phyloP scores from a whole-genome alignment of 441 rosid species.

The Aleurites moluccanus region DNA sequence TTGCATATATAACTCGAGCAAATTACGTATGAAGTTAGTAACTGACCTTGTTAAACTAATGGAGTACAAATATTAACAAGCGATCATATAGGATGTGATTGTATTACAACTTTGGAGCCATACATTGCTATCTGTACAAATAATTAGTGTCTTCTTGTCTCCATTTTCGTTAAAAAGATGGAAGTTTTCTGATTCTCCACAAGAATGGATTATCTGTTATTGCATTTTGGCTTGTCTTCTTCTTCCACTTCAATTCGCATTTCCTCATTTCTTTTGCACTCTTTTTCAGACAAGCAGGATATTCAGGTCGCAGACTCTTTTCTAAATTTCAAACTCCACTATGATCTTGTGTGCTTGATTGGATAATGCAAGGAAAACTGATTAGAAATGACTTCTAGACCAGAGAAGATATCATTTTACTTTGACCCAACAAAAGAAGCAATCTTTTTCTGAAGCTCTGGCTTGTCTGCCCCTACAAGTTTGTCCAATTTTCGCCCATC shows the following conservation, averaged over 20 bases:
- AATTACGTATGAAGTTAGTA: neutral
- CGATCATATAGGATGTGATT: neutral
- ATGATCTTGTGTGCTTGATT: slow-evolving; percentile 1
- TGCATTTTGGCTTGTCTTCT: neutral
- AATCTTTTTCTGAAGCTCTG: slow-evolving; percentile 58
- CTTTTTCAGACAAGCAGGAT: neutral
- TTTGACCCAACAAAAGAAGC: slow-evolving; percentile 23
- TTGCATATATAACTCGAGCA: neutral
- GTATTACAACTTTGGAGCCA: neutral
- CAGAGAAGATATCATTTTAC: neutral
- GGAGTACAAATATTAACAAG: neutral
- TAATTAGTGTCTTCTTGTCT: neutral
- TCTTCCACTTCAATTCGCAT: neutral
- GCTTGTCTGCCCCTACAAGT: slow-evolving; percentile 56
- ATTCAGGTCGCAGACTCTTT: too few species aligned
- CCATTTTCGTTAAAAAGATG: neutral
- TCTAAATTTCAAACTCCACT: neutral
- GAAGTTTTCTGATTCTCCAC: neutral
- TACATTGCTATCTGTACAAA: neutral
- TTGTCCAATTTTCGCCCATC: slow-evolving; percentile 61
- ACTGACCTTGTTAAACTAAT: neutral
- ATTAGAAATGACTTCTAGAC: neutral
- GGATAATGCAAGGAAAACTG: too few species aligned
- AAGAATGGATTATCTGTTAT: too few species aligned
- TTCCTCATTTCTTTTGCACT: neutral